Evolutionary conservation across 495 filamentous ascomycete genomes (phyloP), one percentile per base, ranked within the genome.

Genomic region (Wilcoxina mikolae): DNA sequence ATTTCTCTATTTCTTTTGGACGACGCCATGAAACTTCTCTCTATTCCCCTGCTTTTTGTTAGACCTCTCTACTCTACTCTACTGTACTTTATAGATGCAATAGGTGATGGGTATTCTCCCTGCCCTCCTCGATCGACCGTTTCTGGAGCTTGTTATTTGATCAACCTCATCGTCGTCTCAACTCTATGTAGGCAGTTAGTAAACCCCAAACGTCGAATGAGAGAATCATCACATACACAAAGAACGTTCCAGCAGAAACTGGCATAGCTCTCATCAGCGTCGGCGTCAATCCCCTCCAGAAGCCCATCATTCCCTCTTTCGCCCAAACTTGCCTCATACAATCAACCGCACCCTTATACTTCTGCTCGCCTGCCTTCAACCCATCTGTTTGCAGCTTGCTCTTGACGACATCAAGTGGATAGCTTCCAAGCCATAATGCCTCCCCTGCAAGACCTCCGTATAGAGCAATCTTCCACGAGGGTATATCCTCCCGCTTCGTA

Each of bases 361-460:
- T 72, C 76, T 76, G 78, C 53, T 76, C 68, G 25, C 51, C 41
- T 0, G 75, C 75, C 22, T 79, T 78, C 65, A 95, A 87, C 20
- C 85, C 89, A 73, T 98, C 91, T 57, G 80, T 93, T 77, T 98
- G 91, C 90, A 96, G 94, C 79, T 94, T 95, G 70, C 86, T 94
- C 84, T 98, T 98, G 67, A 98, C 71, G 25, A 96, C 91, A 69
- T 98, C 91, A 54, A 98, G 81, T 22, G 91, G 91, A 68, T 98
- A 98, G 63, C 85, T 91, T 35, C 74, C 75, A 58, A 98, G 67
- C 91, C 91, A 98, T 39, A 98, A 74, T 22, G 80, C 85, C 75
- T 98, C 91, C 56, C 91, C 91, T 0, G 91, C 91, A 51, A 96
- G 67, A 39, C 91, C 91, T 59, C 91, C 91, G 66, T 95, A 96